A percentile compares a stretch with the other conserved stretches of the same genome.
These are phyloP conservation scores for Didymella glomerata DNA, from an alignment of 2,329 filamentous ascomycete genomes.

Conservation along the genomic window DNA sequence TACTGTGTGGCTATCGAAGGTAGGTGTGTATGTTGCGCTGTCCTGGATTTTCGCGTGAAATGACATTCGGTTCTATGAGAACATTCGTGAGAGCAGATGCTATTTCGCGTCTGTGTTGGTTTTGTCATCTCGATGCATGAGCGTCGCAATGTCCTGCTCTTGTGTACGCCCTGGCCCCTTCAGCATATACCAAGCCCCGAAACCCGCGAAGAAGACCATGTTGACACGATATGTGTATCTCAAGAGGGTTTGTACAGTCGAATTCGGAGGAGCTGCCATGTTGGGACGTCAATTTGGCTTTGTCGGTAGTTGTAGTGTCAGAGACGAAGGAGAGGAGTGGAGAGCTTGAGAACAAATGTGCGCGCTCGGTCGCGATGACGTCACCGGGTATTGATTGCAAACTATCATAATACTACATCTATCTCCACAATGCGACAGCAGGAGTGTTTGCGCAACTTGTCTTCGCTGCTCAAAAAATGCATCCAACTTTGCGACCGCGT, in stretches of 20 bases:
- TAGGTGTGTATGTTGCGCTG: background rate
- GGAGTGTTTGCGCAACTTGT: background rate
- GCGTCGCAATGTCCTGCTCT: constrained; percentile 3
- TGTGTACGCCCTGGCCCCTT: constrained; percentile 12
- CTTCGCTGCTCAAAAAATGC: background rate
- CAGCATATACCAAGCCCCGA: constrained; percentile 27
- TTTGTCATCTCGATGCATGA: background rate
- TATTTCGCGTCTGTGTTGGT: background rate
- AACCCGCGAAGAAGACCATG: constrained; percentile 29
- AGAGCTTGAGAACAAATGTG: background rate
- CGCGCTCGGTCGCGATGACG: background rate
- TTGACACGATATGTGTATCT: constrained; percentile 29
- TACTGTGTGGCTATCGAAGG: background rate
- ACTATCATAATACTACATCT: background rate
- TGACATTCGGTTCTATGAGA: too few species aligned
- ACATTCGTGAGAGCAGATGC: background rate
- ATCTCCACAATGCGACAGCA: background rate
- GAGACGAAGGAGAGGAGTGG: background rate
- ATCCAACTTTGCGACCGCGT: background rate
- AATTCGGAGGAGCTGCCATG: constrained; percentile 17
- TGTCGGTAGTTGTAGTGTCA: background rate
- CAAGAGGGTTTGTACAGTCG: constrained; percentile 20
- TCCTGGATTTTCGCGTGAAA: background rate
- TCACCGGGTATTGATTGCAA: background rate
- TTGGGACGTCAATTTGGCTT: constrained; percentile 7